A percentile compares a stretch with the other conserved stretches of the same genome.
phyloP scores from a whole-genome alignment of 768 basidiomycete genomes.

The Rhizopogon rudus region DNA sequence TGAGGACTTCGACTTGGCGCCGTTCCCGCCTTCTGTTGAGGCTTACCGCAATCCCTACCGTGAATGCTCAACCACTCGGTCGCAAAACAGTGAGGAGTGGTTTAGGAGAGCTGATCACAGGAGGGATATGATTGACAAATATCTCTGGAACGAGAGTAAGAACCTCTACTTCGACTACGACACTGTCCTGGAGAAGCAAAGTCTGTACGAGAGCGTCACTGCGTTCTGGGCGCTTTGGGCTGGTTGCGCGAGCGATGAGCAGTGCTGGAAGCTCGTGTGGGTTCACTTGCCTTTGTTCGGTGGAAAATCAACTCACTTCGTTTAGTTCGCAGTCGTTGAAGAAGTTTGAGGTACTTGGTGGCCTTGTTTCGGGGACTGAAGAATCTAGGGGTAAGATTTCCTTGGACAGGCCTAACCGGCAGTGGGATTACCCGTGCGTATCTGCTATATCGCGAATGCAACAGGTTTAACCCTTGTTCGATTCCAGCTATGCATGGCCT shows the following conservation, averaged over 20 bases:
- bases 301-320: conserved; percentile 12
- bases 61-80: conserved; percentile 52
- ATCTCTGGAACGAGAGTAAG: conserved; percentile 97
- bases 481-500: conserved; percentile 74
- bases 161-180: conserved; percentile 96
- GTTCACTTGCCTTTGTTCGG: conserved; percentile 27
- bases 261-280: conserved; percentile 90
- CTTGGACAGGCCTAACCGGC: conserved; percentile 92
- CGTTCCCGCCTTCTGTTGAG: conserved; percentile 83
- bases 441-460: conserved; percentile 4
- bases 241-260: conserved; percentile 94
- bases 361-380: conserved; percentile 94
- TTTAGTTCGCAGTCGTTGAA: conserved; percentile 75
- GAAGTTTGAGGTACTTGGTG: conserved; percentile 96
- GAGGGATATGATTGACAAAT: conserved; percentile 80
- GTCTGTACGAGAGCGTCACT: conserved; percentile 95
- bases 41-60: conserved; percentile 59
- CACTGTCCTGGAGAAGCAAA: conserved; percentile 85
- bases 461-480: conserved; percentile 4
- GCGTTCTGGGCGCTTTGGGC: conserved; percentile 97
- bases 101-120: conserved; percentile 84
- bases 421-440: conserved; percentile 96
- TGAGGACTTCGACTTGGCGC: conserved; percentile 85
- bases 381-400: conserved; percentile 95
- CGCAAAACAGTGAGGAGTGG: conserved; percentile 87